phyloP scores from a whole-genome alignment of 441 rosid species.

The Breynia disticha region DNA sequence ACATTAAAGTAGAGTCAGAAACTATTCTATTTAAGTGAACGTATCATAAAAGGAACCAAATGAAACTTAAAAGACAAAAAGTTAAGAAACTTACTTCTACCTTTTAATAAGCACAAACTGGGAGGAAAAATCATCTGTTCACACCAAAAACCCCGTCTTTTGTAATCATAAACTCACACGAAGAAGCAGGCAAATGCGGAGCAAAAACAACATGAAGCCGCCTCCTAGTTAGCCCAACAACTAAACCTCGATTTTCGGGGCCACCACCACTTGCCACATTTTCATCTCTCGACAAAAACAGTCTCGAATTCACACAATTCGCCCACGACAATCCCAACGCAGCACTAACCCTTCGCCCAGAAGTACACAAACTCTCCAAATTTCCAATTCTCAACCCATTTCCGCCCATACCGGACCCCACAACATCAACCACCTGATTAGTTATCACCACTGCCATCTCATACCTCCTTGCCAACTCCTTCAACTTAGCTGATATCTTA shows the following conservation, averaged over 20 bases:
- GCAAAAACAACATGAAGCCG: conserved; percentile 58
- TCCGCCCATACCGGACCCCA: conserved; percentile 43
- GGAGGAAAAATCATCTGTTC: conserved; percentile 13
- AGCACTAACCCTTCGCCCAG: conserved; percentile 66
- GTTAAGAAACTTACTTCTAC: too few species aligned
- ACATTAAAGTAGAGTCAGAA: too few species aligned
- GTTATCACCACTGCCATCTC: conserved; percentile 60
- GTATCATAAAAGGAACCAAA: too few species aligned
- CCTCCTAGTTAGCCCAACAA: conserved; percentile 26
- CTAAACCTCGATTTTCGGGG: conserved; percentile 10
- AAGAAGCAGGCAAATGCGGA: conserved; percentile 51
- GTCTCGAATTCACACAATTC: conserved; percentile 71
- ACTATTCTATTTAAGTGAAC: too few species aligned
- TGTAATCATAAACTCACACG: conserved; percentile 55
- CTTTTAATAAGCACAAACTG: too few species aligned
- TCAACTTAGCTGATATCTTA: conserved; percentile 57
- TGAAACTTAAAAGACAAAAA: too few species aligned
- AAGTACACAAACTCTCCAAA: conserved; percentile 43
- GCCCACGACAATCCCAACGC: conserved; percentile 81
- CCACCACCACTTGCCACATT: conserved; percentile 8
- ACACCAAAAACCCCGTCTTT: conserved; percentile 48
- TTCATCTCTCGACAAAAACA: conserved; percentile 52
- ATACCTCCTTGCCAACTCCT: conserved; percentile 51
- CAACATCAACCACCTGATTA: conserved; percentile 73
- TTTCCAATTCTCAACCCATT: conserved; percentile 62